Conservation (phyloP, 2,329 filamentous ascomycete genomes). For the Hymenotorrendiella dingleyae region DNA sequence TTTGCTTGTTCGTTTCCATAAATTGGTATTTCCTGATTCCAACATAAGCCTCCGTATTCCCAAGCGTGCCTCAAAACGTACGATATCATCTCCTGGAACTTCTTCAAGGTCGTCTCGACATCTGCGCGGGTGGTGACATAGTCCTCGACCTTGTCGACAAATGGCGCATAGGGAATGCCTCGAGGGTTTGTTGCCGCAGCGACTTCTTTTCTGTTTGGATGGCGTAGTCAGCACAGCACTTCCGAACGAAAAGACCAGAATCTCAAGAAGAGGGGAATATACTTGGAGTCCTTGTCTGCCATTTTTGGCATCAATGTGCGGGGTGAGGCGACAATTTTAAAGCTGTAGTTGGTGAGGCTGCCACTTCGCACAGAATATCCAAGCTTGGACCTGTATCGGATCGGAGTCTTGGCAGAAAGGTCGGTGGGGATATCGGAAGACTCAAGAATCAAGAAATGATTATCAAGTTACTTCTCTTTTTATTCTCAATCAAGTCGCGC, state of each 20-base stretch:
- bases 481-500: too few species aligned
- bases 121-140: constrained; percentile 74
- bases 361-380: too few species aligned
- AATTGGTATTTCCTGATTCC: constrained; percentile 91
- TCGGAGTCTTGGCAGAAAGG: too few species aligned
- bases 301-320: constrained; percentile 20
- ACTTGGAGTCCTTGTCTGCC: constrained; percentile 27
- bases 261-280: constrained; percentile 3
- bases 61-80: constrained; percentile 35
- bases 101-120: constrained; percentile 74
- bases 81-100: constrained; percentile 92
- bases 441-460: too few species aligned
- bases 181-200: constrained; percentile 66
- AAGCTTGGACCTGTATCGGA: too few species aligned
- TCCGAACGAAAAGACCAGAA: neutral
- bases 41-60: constrained; percentile 12
- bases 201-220: constrained; percentile 39
- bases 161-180: constrained; percentile 77
- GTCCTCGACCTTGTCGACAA: constrained; percentile 84
- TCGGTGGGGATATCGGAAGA: too few species aligned
- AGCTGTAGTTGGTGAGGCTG: too few species aligned
- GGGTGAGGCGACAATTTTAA: too few species aligned
- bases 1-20: constrained; percentile 92
- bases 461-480: too few species aligned
- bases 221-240: constrained; percentile 9